Conservation (phyloP, 2,329 filamentous ascomycete species). For the Aspergillus fumigatiaffinis region DNA sequence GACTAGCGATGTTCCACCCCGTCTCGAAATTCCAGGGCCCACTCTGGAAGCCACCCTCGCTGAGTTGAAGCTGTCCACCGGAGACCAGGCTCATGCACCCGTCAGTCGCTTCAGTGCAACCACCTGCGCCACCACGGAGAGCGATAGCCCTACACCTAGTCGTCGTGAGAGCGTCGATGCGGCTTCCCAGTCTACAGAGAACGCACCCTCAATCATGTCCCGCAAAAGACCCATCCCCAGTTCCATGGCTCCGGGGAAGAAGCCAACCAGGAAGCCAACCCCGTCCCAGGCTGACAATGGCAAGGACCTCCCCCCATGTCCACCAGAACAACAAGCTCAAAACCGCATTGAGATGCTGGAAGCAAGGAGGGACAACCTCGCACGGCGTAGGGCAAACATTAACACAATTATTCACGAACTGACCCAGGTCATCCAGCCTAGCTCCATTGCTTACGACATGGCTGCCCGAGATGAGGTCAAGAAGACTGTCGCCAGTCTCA, state of each 20-base stretch:
- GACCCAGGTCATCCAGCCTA: constrained; percentile 70
- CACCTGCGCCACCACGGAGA: constrained; percentile 55
- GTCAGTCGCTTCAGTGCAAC: constrained; percentile 62
- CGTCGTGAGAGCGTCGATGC: constrained; percentile 30
- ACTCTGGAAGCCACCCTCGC: constrained; percentile 31
- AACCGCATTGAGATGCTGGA: constrained; percentile 66
- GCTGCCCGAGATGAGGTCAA: constrained; percentile 56
- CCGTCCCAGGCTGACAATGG: constrained; percentile 31
- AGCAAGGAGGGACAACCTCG: constrained; percentile 61
- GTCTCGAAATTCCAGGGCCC: constrained; percentile 21
- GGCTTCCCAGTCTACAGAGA: constrained; percentile 30
- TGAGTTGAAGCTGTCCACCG: constrained; percentile 34
- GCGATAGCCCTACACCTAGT: constrained; percentile 39
- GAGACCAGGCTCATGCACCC: constrained; percentile 44
- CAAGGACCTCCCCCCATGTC: constrained; percentile 60
- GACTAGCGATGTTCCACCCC: constrained; percentile 16
- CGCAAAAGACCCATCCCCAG: constrained; percentile 38
- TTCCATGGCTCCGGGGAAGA: constrained; percentile 27
- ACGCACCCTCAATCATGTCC: constrained; percentile 36
- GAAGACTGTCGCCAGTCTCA: constrained; percentile 63
- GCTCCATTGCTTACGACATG: constrained; percentile 62
- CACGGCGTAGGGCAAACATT: constrained; percentile 67
- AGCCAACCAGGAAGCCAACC: constrained; percentile 40
- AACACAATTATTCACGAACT: constrained; percentile 70
- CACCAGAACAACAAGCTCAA: constrained; percentile 57